Base-by-base conservation (phyloP, 805 yeast species). In the Suhomyces xylopsoci region DNA sequence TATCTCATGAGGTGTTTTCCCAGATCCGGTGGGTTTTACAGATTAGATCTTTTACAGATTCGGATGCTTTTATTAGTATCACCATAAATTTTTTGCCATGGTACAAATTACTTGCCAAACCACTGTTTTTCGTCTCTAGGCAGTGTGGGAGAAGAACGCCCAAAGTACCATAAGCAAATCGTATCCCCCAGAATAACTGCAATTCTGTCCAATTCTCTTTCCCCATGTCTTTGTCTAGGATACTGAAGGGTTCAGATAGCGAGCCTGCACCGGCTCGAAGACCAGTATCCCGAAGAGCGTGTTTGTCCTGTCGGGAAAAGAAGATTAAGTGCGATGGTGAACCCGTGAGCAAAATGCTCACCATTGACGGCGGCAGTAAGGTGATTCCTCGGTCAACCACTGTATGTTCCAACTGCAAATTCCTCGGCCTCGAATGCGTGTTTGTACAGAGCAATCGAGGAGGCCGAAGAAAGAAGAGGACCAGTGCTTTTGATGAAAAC, bases 241-340 rank as follows among this genome's bases (percentile, higher is more conserved):
- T 38, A 38, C 42, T 17, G 42, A 10, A 38, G 32, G 51, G 42
- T 28, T 19, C 42, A 17, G 24, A 38, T 38, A 20, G 38, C 50
- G 32, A 38, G 30, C 26, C 47, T 26, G 46, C 49, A 22, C 36
- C 36, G n/a, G 47, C 48, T 10, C 30, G 51, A 17, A 36, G 55
- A 19, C 55, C 50, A 19, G 55, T 52, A 28, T 53, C 51, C 55
- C 46, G 55, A 53, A 70, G 84, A 46, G 88, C 88, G 0, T 84
- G 88, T 62, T 68, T 84, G 5, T 74, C 82, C 4, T 84, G 89
- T 54, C 79, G 89, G 41, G 86, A 81, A 58, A 82, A 81, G 68
- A 84, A 84, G 59, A 75, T 84, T 56, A 84, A 82, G 58, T 84
- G 89, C 65, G 87, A 84, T 57, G 88, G 88, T 12, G 87, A 82